phyloP scores from a whole-genome alignment of 441 rosid genomes.

The Pelargonium australe region DNA sequence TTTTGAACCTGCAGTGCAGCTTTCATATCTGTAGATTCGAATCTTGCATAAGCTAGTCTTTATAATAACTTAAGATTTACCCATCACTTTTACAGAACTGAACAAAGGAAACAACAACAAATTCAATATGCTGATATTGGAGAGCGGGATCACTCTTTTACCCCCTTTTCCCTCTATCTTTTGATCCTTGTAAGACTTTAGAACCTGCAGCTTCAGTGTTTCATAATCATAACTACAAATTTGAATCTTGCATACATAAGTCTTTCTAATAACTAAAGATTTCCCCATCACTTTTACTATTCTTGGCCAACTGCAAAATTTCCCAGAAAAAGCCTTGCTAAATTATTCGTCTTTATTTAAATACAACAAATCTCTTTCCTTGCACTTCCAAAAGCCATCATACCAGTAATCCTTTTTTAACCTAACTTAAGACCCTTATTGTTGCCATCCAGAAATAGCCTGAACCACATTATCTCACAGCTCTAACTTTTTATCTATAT shows the following conservation, averaged over 20 bases:
- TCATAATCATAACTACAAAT: not conserved
- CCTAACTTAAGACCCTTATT: no score
- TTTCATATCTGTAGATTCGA: not conserved
- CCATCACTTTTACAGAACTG: not conserved
- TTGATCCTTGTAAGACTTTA: not conserved
- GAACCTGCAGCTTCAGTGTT: not conserved
- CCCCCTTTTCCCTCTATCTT: not conserved
- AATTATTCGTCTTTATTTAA: not conserved
- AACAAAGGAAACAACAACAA: slow-evolving; percentile 3
- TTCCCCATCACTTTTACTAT: not conserved
- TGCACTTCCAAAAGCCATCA: not conserved
- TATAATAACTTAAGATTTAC: not conserved
- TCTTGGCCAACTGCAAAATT: not conserved
- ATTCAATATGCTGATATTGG: not conserved
- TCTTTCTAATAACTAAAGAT: not conserved
- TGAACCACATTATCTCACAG: no score
- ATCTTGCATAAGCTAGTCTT: not conserved
- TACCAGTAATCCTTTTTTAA: not conserved
- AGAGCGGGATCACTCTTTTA: not conserved
- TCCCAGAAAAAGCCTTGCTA: not conserved
- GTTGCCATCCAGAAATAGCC: no score
- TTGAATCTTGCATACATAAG: not conserved
- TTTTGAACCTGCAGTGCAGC: not conserved
- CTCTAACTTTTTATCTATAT: not conserved
- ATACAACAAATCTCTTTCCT: not conserved